Conservation (phyloP, 306 rosid genomes). For the Abrus pulchellus region DNA sequence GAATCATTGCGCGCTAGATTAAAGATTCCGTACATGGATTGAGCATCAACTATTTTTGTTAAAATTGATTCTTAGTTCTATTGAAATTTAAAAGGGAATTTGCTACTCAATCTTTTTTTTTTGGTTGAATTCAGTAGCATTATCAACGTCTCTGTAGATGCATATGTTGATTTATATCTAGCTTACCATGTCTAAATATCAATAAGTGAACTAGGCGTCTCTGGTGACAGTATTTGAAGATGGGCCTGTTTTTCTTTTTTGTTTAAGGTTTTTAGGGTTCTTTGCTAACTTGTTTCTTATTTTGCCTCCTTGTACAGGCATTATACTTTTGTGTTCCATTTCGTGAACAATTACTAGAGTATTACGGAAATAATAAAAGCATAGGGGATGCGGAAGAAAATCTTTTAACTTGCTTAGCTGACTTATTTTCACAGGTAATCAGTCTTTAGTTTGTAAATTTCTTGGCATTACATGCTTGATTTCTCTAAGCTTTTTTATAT, state of each 20-base stretch:
- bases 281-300: slow-evolving; percentile 30
- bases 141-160: not conserved
- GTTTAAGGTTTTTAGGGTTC: slow-evolving; percentile 18
- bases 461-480: not conserved
- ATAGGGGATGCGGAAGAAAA: slow-evolving; percentile 85
- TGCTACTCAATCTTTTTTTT: not conserved
- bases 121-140: not conserved
- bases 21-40: not conserved
- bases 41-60: slow-evolving; percentile 10
- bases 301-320: slow-evolving; percentile 68
- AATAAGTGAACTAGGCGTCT: slow-evolving; percentile 19
- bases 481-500: not conserved
- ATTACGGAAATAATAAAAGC: slow-evolving; percentile 80
- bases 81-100: not conserved
- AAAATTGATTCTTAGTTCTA: not conserved
- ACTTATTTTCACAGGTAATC: slow-evolving; percentile 91
- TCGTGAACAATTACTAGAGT: slow-evolving; percentile 92
- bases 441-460: slow-evolving; percentile 40
- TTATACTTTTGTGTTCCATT: slow-evolving; percentile 98
- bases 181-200: slow-evolving; percentile 12
- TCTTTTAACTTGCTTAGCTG: slow-evolving; percentile 97
- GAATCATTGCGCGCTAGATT: slow-evolving; percentile 11
- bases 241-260: slow-evolving; percentile 22
- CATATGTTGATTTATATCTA: not conserved
- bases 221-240: slow-evolving; percentile 21